phyloP scores from a whole-genome alignment of 2,329 filamentous ascomycete species.

The Scytalidium sp. region DNA sequence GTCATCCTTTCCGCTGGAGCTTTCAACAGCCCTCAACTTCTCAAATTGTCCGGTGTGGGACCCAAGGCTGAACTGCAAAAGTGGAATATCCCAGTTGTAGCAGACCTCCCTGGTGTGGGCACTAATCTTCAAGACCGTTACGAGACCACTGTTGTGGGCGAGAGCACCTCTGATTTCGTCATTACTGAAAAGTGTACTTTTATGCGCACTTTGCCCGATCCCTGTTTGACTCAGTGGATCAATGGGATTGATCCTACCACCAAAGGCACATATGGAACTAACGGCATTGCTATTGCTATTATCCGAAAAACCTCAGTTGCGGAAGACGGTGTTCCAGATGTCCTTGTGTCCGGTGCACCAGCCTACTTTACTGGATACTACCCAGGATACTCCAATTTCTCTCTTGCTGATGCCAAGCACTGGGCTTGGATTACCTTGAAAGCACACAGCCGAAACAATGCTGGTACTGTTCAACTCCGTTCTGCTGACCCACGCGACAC shows the following conservation, averaged over 20 bases:
- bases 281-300: conserved; percentile 45
- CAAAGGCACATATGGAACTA: conserved; percentile 31
- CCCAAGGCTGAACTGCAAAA: conserved; percentile 34
- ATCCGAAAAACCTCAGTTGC: conserved; percentile 28
- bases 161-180: conserved; percentile 35
- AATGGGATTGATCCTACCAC: conserved; percentile 9
- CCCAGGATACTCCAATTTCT: conserved; percentile 32
- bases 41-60: conserved; percentile 45
- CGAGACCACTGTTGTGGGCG: conserved; percentile 42
- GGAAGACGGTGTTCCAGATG: conserved; percentile 34
- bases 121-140: conserved; percentile 58
- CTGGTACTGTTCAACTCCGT: conserved; percentile 58
- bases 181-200: conserved; percentile 32
- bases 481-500: conserved; percentile 60
- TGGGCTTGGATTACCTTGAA: conserved; percentile 44
- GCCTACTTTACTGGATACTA: conserved; percentile 39
- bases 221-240: conserved; percentile 28
- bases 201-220: conserved; percentile 31
- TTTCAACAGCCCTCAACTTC: conserved; percentile 43
- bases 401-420: conserved; percentile 36
- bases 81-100: conserved; percentile 47
- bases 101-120: conserved; percentile 61
- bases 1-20: conserved; percentile 47
- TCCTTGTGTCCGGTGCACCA: conserved; percentile 27
- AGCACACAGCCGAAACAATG: conserved; percentile 57